A percentile compares a stretch with the other conserved stretches of the same genome.
phyloP scores from a whole-genome alignment of 2,329 filamentous ascomycete genomes.

The Ophiostoma novo-ulmi region DNA sequence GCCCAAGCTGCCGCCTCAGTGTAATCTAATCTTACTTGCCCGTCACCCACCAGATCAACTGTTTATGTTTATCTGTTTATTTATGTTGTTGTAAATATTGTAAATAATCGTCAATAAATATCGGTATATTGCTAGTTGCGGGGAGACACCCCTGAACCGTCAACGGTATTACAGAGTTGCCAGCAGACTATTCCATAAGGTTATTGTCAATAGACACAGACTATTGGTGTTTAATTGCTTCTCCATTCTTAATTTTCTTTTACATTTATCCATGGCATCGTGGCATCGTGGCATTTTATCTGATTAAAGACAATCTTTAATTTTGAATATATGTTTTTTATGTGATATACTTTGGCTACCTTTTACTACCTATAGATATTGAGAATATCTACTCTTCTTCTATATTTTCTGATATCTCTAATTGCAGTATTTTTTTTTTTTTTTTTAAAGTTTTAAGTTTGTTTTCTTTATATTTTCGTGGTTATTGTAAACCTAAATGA shows the following conservation, averaged over 20 bases:
- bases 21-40: background rate
- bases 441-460: background rate
- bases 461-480: background rate
- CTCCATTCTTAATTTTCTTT: background rate
- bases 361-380: too few species aligned
- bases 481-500: background rate
- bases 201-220: background rate
- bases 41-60: background rate
- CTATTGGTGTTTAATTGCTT: slow-evolving; percentile 7
- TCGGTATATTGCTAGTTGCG: slow-evolving; percentile 1
- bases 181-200: background rate
- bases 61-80: background rate
- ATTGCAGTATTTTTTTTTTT: background rate
- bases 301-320: background rate
- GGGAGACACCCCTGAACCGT: slow-evolving; percentile 3
- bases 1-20: background rate
- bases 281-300: background rate
- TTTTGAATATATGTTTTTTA: background rate
- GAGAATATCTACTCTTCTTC: background rate
- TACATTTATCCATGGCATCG: background rate
- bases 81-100: background rate
- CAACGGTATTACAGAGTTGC: background rate
- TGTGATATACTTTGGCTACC: too few species aligned
- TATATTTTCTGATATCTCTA: background rate
- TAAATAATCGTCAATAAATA: background rate